A percentile compares a stretch with the other conserved stretches of the same genome.
These are phyloP conservation scores for Patellaria atrata DNA, from an alignment of 495 filamentous ascomycete genomes.

Conservation along the genomic window DNA sequence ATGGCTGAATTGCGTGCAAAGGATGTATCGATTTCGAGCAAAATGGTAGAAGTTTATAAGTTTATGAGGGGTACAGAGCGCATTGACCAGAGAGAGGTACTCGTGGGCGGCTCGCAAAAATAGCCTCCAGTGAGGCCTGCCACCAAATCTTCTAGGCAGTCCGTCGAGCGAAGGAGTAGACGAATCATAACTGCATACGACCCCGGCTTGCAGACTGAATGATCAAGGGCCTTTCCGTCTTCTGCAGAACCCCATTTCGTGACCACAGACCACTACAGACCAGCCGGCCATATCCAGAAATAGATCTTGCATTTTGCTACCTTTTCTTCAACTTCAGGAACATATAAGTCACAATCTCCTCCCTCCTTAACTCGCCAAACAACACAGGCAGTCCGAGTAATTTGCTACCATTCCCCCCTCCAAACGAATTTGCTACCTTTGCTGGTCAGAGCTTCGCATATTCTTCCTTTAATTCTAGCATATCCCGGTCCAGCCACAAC, in stretches of 20 bases:
- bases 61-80: too few species aligned
- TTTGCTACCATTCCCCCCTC: slow-evolving; percentile 26
- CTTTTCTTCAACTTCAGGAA: slow-evolving; percentile 20
- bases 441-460: slow-evolving; percentile 25
- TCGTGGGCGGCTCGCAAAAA: slow-evolving; percentile 19
- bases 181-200: too few species aligned
- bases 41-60: too few species aligned
- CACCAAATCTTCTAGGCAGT: slow-evolving; percentile 14
- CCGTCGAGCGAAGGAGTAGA: too few species aligned
- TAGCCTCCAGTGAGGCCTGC: slow-evolving; percentile 12
- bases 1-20: too few species aligned
- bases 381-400: slow-evolving; percentile 23
- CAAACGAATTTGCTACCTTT: slow-evolving; percentile 12
- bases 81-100: slow-evolving; percentile 8
- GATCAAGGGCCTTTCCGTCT: slow-evolving; percentile 6
- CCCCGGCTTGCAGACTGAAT: too few species aligned
- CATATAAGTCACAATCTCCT: slow-evolving; percentile 27
- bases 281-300: slow-evolving; percentile 20
- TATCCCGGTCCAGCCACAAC: slow-evolving; percentile 19
- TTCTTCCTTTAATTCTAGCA: slow-evolving; percentile 30
- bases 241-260: slow-evolving; percentile 3
- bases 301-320: slow-evolving; percentile 24
- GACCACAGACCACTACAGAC: too few species aligned
- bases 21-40: too few species aligned
- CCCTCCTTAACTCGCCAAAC: slow-evolving; percentile 7